phyloP scores from a whole-genome alignment of 192 early-diverging fungal genomes.

The Rhizoclosmatium sp. region DNA sequence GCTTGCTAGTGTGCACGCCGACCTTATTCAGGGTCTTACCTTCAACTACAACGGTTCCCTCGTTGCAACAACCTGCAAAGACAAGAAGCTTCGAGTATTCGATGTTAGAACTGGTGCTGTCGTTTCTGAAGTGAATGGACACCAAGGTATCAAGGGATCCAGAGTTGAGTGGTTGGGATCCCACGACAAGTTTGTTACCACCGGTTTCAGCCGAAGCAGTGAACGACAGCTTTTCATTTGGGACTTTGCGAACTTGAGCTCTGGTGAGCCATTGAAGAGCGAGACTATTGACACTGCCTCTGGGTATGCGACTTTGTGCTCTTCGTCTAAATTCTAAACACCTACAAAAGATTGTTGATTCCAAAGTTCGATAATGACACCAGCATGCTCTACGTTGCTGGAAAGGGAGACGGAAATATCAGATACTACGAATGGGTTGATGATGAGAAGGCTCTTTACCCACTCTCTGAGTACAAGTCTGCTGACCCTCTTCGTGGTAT shows the following conservation, averaged over 20 bases:
- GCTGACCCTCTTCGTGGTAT: slow-evolving; percentile 93
- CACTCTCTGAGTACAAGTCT: slow-evolving; percentile 89
- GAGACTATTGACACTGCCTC: slow-evolving; percentile 90
- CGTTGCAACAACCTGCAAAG: slow-evolving; percentile 91
- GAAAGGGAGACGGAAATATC: slow-evolving; percentile 94
- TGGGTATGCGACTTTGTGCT: slow-evolving; percentile 52
- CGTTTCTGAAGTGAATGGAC: slow-evolving; percentile 81
- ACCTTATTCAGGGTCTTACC: slow-evolving; percentile 89
- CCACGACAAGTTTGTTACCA: slow-evolving; percentile 81
- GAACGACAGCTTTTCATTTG: slow-evolving; percentile 96
- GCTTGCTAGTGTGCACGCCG: slow-evolving; percentile 81
- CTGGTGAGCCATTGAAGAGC: slow-evolving; percentile 89
- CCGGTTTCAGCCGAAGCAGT: slow-evolving; percentile 91
- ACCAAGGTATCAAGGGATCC: slow-evolving; percentile 97
- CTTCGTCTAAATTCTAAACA: background rate
- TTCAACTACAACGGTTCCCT: slow-evolving; percentile 90
- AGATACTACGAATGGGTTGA: slow-evolving; percentile 98
- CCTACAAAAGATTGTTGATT: slow-evolving; percentile 79
- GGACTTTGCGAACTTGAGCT: slow-evolving; percentile 86
- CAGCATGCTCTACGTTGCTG: slow-evolving; percentile 69
- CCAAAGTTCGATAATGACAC: slow-evolving; percentile 94
- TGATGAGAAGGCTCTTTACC: slow-evolving; percentile 81
- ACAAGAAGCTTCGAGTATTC: slow-evolving; percentile 95
- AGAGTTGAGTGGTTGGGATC: slow-evolving; percentile 91
- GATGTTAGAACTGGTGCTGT: slow-evolving; percentile 88